phyloP scores from a whole-genome alignment of 2,329 filamentous ascomycete species.

The Penicillium brevicompactum region DNA sequence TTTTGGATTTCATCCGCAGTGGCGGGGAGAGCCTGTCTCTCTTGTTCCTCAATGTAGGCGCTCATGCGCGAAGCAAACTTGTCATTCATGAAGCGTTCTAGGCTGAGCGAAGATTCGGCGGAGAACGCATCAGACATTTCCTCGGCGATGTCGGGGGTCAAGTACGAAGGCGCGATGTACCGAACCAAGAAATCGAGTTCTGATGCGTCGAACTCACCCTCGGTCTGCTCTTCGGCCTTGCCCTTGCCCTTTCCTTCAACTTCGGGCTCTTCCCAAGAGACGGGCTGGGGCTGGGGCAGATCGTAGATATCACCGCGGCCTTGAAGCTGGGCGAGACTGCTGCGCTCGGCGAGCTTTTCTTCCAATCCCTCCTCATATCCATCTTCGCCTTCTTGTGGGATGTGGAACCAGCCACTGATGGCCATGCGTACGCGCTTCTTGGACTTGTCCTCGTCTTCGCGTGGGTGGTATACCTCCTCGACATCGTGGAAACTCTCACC shows the following conservation, averaged over 20 bases:
- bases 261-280: conserved; percentile 44
- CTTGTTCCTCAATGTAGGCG: conserved; percentile 68
- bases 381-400: conserved; percentile 90
- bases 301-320: conserved; percentile 91
- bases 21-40: conserved; percentile 50
- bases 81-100: conserved; percentile 75
- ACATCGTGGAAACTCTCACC: conserved; percentile 99
- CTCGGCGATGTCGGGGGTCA: conserved; percentile 88
- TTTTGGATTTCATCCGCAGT: conserved; percentile 60
- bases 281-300: conserved; percentile 66
- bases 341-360: conserved; percentile 84
- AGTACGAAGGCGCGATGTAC: conserved; percentile 86
- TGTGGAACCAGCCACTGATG: conserved; percentile 98
- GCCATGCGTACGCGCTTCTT: conserved; percentile 80
- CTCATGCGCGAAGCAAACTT: conserved; percentile 76
- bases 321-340: conserved; percentile 88
- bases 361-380: conserved; percentile 87
- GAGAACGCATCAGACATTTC: conserved; percentile 78
- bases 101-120: conserved; percentile 79
- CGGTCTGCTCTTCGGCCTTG: conserved; percentile 52
- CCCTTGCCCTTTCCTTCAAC: conserved; percentile 40
- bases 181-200: conserved; percentile 89
- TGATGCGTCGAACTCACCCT: conserved; percentile 67
- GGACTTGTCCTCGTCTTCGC: conserved; percentile 60
- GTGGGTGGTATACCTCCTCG: conserved; percentile 87